Conservation (phyloP, 2,329 filamentous ascomycete species). For the Erysiphe pulchra region DNA sequence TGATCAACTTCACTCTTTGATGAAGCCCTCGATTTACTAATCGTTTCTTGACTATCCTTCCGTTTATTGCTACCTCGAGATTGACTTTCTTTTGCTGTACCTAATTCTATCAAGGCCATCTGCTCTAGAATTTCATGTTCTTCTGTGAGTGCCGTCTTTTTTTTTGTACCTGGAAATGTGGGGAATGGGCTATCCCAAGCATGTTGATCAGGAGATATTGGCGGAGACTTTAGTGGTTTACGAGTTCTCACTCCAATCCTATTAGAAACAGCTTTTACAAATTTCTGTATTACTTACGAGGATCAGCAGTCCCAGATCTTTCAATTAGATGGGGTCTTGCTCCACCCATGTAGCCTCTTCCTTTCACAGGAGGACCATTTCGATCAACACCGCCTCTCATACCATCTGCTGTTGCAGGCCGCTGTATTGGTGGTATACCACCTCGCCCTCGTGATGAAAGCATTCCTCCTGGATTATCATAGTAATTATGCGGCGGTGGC, state of each 20-base stretch:
- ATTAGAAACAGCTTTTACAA: not conserved
- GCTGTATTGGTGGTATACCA: conserved; percentile 8
- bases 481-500: conserved; percentile 6
- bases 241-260: conserved; percentile 1
- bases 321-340: conserved; percentile 7
- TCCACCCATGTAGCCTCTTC: conserved; percentile 10
- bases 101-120: conserved; percentile 12
- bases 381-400: conserved; percentile 8
- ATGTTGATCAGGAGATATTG: conserved; percentile 15
- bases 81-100: conserved; percentile 3
- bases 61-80: conserved; percentile 6
- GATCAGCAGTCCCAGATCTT: conserved; percentile 7
- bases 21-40: not conserved
- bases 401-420: conserved; percentile 8
- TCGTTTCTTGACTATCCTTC: conserved; percentile 6
- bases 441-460: conserved; percentile 6
- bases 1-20: conserved; percentile 9
- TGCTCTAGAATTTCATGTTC: conserved; percentile 13
- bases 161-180: conserved; percentile 16
- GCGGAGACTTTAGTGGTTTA: conserved; percentile 12
- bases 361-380: conserved; percentile 5
- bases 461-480: conserved; percentile 10
- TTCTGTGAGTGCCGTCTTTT: conserved; percentile 17
- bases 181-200: conserved; percentile 25
- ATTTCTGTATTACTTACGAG: conserved; percentile 8